A percentile compares a stretch with the other conserved stretches of the same genome.
Conservation (phyloP, 2,329 filamentous ascomycete genomes). For the Diplodia seriata region DNA sequence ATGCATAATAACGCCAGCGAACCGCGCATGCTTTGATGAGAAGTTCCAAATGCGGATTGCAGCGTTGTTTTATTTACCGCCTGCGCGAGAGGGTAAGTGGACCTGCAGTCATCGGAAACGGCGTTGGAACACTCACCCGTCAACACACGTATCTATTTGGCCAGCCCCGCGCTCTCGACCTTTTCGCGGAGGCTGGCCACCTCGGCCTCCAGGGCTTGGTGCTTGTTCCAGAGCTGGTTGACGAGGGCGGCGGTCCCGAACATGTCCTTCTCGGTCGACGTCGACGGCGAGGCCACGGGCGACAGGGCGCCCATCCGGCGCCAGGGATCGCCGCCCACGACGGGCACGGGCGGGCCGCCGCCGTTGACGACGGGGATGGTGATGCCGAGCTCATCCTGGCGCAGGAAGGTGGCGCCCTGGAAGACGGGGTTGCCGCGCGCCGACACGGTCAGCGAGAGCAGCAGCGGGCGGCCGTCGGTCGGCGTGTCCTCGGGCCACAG, state of each 20-base stretch:
- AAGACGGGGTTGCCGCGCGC: conserved; percentile 14
- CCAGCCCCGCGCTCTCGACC: neutral
- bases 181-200: conserved; percentile 5
- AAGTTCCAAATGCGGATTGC: neutral
- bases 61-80: neutral
- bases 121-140: neutral
- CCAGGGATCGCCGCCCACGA: neutral
- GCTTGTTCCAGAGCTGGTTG: conserved; percentile 24
- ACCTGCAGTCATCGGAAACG: too few relatives aligned
- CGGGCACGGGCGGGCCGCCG: neutral
- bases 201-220: conserved; percentile 19
- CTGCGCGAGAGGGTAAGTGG: neutral
- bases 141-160: neutral
- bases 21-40: neutral
- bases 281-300: neutral
- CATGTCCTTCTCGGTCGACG: conserved; percentile 15
- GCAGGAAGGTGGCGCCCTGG: conserved; percentile 18
- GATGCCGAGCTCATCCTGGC: conserved; percentile 14
- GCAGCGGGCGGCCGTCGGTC: conserved; percentile 10
- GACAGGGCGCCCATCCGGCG: neutral
- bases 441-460: conserved; percentile 20
- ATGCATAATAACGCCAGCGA: neutral
- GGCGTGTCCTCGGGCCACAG: conserved; percentile 26
- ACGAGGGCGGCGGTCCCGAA: conserved; percentile 15
- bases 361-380: neutral